Conservation (phyloP, 2,329 filamentous ascomycete species). For the Curvularia eragrostidis region DNA sequence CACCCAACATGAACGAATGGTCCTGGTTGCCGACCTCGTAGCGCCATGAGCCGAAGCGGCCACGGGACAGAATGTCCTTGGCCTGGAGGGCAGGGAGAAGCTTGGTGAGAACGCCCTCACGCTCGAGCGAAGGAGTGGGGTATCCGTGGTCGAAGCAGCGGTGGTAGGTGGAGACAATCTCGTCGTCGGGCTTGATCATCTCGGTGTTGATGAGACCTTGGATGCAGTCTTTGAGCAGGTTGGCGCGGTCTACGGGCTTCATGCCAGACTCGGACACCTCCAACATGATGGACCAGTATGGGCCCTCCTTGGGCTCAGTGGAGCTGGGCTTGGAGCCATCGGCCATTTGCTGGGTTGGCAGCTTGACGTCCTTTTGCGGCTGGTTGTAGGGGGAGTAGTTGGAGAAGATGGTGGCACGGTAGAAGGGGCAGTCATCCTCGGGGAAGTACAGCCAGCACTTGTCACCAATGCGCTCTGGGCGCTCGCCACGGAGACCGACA, state of each 20-base stretch:
- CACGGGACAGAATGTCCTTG: slow-evolving; percentile 91
- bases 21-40: slow-evolving; percentile 98
- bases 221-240: slow-evolving; percentile 87
- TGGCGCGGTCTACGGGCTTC: slow-evolving; percentile 91
- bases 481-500: slow-evolving; percentile 88
- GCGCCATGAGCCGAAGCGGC: slow-evolving; percentile 96
- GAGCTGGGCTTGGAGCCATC: slow-evolving; percentile 82
- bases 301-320: slow-evolving; percentile 78
- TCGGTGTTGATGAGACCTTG: slow-evolving; percentile 97
- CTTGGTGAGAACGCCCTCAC: slow-evolving; percentile 91
- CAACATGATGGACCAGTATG: slow-evolving; percentile 99
- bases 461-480: slow-evolving; percentile 95
- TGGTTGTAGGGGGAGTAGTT: slow-evolving; percentile 99
- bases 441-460: slow-evolving; percentile 99
- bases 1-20: slow-evolving; percentile 96
- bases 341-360: slow-evolving; percentile 84
- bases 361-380: slow-evolving; percentile 79
- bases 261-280: slow-evolving; percentile 94
- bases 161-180: slow-evolving; percentile 98
- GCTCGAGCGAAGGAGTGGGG: slow-evolving; percentile 92
- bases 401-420: slow-evolving; percentile 99
- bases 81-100: slow-evolving; percentile 91
- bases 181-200: slow-evolving; percentile 88
- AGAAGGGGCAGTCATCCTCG: slow-evolving; percentile 98
- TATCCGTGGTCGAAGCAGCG: slow-evolving; percentile 98